These are phyloP conservation scores for Scheffersomyces stipitis DNA, from an alignment of 805 yeast genomes.

Conservation along the genomic window DNA sequence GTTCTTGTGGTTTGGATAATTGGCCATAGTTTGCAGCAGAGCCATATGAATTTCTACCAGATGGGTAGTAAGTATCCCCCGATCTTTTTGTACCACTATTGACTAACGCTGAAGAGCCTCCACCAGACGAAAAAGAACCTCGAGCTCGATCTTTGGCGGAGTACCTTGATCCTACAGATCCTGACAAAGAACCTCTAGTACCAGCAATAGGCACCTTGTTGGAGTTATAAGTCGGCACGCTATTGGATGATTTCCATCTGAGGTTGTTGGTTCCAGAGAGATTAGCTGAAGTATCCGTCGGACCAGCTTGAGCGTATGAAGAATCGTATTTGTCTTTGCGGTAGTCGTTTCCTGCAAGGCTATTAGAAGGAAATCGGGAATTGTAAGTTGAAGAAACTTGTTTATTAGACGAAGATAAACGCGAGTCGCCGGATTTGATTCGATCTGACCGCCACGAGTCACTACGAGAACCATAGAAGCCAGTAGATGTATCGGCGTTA, in stretches of 20 bases:
- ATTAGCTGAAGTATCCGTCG: too few relatives aligned
- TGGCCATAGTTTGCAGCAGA: slow-evolving; percentile 1
- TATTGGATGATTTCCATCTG: slow-evolving; percentile 5
- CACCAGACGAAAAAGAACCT: slow-evolving; percentile 9
- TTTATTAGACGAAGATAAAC: slow-evolving; percentile 13
- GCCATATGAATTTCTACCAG: slow-evolving; percentile 2
- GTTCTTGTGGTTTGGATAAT: too few relatives aligned
- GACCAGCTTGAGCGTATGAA: slow-evolving; percentile 4
- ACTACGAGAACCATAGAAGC: slow-evolving; percentile 9
- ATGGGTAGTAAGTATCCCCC: slow-evolving; percentile 31
- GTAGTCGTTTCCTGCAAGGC: slow-evolving; percentile 4
- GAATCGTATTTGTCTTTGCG: slow-evolving; percentile 15
- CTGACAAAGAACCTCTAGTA: slow-evolving; percentile 23
- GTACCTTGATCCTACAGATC: slow-evolving; percentile 20
- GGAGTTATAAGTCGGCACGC: slow-evolving; percentile 11
- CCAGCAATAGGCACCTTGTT: slow-evolving; percentile 11
- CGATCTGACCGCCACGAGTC: slow-evolving; percentile 12
- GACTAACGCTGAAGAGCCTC: slow-evolving; percentile 18
- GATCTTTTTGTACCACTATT: slow-evolving; percentile 14
- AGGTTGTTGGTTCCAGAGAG: background rate
- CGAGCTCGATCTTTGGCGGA: slow-evolving; percentile 22
- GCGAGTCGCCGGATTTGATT: slow-evolving; percentile 13
- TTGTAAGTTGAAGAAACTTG: slow-evolving; percentile 5
- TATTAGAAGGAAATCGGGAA: background rate
- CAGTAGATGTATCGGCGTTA: background rate